These are phyloP conservation scores for Leishmania turanica DNA, from an alignment of 208 protist genomes.

Conservation along the genomic window DNA sequence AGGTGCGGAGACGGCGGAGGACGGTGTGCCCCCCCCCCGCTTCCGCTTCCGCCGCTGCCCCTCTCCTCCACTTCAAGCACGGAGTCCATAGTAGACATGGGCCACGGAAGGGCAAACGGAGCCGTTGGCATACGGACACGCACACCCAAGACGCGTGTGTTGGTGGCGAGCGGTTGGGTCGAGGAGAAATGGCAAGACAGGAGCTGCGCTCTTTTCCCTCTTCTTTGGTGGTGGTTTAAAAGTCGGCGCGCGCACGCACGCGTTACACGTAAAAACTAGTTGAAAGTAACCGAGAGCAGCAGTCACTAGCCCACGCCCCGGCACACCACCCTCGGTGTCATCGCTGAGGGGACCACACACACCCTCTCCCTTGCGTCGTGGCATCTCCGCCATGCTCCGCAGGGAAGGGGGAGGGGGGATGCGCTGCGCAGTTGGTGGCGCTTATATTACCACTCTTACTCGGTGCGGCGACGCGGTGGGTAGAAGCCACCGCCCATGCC, in stretches of 20 bases:
- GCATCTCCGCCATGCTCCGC: background rate
- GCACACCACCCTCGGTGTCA: background rate
- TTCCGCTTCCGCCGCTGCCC: no score
- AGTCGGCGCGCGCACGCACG: background rate
- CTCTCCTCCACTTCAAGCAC: background rate
- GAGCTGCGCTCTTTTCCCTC: background rate
- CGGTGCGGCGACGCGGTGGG: constrained; percentile 1
- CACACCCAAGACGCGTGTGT: background rate
- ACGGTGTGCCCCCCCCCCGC: background rate
- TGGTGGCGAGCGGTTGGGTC: background rate
- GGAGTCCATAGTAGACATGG: background rate
- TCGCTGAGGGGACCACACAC: background rate
- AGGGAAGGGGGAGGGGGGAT: background rate
- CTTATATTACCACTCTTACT: background rate
- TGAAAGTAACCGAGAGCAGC: background rate
- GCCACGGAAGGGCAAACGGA: background rate
- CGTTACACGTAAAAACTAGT: background rate
- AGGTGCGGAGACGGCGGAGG: background rate
- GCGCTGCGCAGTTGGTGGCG: background rate
- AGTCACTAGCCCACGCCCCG: background rate
- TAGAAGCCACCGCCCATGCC: constrained; percentile 7
- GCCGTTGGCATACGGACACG: background rate
- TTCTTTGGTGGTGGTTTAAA: background rate
- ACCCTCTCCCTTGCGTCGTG: background rate
- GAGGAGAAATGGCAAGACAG: background rate